phyloP scores from a whole-genome alignment of 257 asterid genomes.

The Petunia axillaris region DNA sequence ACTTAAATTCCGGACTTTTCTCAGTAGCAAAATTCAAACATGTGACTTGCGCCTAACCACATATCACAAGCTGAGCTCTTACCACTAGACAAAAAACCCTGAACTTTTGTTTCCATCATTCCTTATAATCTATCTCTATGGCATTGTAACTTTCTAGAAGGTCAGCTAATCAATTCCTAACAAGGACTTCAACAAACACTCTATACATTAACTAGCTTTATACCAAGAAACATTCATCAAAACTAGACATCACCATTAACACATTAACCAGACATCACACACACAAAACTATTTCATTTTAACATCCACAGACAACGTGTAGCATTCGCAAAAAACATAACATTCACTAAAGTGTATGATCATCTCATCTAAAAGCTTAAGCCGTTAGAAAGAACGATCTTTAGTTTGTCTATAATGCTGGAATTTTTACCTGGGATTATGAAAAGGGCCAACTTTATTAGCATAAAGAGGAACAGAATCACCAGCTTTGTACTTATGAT shows the following conservation, averaged over 20 bases:
- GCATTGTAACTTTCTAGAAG: neutral
- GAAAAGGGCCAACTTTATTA: conserved; percentile 91
- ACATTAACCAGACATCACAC: neutral
- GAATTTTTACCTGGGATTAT: conserved; percentile 65
- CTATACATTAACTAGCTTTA: neutral
- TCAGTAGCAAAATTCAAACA: too few species aligned
- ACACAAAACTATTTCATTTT: neutral
- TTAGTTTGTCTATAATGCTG: too few species aligned
- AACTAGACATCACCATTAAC: neutral
- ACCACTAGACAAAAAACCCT: too few species aligned
- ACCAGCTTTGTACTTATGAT: conserved; percentile 72
- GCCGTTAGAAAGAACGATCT: too few species aligned
- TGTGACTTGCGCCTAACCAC: too few species aligned
- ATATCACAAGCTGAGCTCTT: too few species aligned
- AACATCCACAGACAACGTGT: neutral
- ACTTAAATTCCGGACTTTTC: too few species aligned
- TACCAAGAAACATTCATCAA: conserved; percentile 15
- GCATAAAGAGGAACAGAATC: conserved; percentile 83
- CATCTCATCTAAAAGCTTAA: neutral
- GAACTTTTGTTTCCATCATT: neutral
- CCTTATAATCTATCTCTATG: neutral
- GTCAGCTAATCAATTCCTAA: neutral
- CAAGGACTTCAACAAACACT: neutral
- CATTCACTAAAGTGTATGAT: neutral
- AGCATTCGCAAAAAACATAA: neutral